Evolutionary conservation across 441 rosid genomes (phyloP).

Genomic region (Erodium texanum): DNA sequence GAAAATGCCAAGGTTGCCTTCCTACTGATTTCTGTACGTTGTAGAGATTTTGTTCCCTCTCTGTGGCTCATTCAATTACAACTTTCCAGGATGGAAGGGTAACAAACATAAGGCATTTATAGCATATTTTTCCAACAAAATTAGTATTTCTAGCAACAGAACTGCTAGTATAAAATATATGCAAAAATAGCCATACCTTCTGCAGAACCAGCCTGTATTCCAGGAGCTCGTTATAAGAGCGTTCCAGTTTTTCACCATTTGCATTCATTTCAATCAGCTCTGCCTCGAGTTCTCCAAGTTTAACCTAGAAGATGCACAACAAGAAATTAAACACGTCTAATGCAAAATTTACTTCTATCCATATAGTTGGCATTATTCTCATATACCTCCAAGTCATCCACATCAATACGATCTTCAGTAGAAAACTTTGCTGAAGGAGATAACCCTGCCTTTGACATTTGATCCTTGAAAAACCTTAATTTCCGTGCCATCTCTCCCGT

Average conservation of each 20-base stretch:
- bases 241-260: slow-evolving; percentile 68
- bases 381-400: slow-evolving; percentile 42
- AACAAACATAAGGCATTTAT: background rate
- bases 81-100: background rate
- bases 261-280: slow-evolving; percentile 84
- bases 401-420: slow-evolving; percentile 21
- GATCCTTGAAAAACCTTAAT: slow-evolving; percentile 42
- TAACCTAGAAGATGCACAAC: slow-evolving; percentile 25
- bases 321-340: background rate
- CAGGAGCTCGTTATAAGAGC: slow-evolving; percentile 59
- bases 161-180: slow-evolving; percentile 5
- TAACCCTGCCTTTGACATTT: slow-evolving; percentile 45
- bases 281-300: slow-evolving; percentile 82
- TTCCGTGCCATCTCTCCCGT: slow-evolving; percentile 49
- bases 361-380: background rate
- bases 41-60: background rate
- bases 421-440: slow-evolving; percentile 23
- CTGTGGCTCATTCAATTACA: background rate
- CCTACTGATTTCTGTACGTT: background rate
- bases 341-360: background rate
- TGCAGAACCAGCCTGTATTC: slow-evolving; percentile 75
- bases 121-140: background rate
- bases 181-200: slow-evolving; percentile 42
- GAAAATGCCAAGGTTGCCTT: background rate
- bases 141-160: background rate